These are phyloP conservation scores for Globisporangium lucens DNA, from an alignment of 352 stramenopile genomes.

Conservation along the genomic window DNA sequence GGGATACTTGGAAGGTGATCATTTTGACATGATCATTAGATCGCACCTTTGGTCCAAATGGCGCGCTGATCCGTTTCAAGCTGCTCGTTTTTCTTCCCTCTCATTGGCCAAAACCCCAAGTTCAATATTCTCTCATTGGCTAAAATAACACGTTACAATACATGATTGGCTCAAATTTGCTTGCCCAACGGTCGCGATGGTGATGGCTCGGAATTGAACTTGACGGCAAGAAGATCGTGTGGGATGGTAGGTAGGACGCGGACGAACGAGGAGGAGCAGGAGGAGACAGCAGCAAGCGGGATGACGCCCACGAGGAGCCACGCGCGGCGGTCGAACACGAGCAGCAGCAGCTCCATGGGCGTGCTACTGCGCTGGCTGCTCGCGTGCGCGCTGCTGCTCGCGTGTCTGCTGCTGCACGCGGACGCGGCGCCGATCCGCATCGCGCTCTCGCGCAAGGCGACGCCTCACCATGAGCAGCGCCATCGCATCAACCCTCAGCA, in stretches of 20 bases:
- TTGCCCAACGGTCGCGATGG: constrained; percentile 2
- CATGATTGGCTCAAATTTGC: constrained; percentile 6
- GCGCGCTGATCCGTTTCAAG: not conserved
- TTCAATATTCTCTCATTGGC: not conserved
- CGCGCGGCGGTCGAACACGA: not conserved
- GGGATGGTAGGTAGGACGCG: not conserved
- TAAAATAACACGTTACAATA: not conserved
- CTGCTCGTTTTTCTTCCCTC: not conserved
- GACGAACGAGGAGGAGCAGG: not conserved
- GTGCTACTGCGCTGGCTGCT: not conserved
- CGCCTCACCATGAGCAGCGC: not conserved
- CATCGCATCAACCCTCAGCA: not conserved
- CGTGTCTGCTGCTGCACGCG: not conserved
- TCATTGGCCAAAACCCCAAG: constrained; percentile 1
- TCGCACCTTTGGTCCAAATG: not conserved
- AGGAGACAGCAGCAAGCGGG: not conserved
- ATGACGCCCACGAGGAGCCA: constrained; percentile 3
- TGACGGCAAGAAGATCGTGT: constrained; percentile 6
- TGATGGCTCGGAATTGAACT: not conserved
- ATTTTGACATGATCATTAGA: not conserved
- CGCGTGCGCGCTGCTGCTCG: not conserved
- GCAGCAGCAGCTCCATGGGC: not conserved
- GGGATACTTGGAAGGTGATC: not conserved
- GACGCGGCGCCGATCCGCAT: constrained; percentile 33
- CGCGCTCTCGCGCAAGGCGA: constrained; percentile 17